Conservation (phyloP, 2,329 filamentous ascomycete genomes). For the Pseudopyrenochaeta lycopersici region DNA sequence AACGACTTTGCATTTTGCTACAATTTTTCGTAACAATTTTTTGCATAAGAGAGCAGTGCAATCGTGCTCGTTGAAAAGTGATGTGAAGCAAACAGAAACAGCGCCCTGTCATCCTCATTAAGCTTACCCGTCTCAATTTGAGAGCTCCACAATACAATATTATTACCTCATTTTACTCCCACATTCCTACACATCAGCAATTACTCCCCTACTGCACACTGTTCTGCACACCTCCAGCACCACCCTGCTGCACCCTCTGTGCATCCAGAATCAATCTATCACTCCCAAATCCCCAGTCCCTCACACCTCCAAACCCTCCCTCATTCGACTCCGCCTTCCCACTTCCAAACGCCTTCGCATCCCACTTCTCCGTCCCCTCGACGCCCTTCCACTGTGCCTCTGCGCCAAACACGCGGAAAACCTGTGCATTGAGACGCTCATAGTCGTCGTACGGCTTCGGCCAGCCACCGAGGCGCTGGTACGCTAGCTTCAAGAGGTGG, state of each 20-base stretch:
- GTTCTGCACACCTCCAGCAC: background rate
- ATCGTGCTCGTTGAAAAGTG: no score
- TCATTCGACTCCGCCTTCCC: slow-evolving; percentile 58
- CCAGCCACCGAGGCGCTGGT: slow-evolving; percentile 55
- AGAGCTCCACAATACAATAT: no score
- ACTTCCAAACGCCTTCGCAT: slow-evolving; percentile 54
- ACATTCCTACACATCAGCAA: no score
- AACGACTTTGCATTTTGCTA: no score
- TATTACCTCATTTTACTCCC: no score
- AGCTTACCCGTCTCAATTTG: no score
- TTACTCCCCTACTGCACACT: background rate
- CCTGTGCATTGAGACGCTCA: slow-evolving; percentile 56
- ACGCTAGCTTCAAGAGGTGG: slow-evolving; percentile 49
- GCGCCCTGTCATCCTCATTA: no score
- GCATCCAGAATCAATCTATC: slow-evolving; percentile 23
- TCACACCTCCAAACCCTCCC: slow-evolving; percentile 41
- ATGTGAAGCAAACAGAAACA: no score
- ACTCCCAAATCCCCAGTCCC: slow-evolving; percentile 44
- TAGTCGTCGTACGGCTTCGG: slow-evolving; percentile 61
- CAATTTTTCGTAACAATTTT: no score
- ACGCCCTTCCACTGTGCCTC: slow-evolving; percentile 51
- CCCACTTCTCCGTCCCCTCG: slow-evolving; percentile 60
- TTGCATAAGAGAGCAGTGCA: no score
- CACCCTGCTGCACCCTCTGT: slow-evolving; percentile 14
- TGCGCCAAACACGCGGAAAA: slow-evolving; percentile 52